Conservation (phyloP, 768 basidiomycete species). For the Saitozyma podzolica region DNA sequence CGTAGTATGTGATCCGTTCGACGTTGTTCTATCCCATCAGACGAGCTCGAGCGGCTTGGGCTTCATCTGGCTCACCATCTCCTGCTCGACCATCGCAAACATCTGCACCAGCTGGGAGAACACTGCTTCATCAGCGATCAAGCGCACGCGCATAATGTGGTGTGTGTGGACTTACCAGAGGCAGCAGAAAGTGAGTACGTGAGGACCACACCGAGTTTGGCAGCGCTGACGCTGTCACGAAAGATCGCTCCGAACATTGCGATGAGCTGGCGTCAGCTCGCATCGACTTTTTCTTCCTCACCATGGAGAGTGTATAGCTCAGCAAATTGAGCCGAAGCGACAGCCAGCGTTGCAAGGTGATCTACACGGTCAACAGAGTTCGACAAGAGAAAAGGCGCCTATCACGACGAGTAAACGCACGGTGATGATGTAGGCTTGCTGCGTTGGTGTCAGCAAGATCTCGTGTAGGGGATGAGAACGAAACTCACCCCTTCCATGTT, state of each 20-base stretch:
- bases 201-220: slow-evolving; percentile 66
- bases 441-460: slow-evolving; percentile 2
- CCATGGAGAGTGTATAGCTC: slow-evolving; percentile 66
- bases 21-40: slow-evolving; percentile 59
- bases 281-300: slow-evolving; percentile 2
- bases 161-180: slow-evolving; percentile 8
- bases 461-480: neutral
- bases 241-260: slow-evolving; percentile 68
- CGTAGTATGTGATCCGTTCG: slow-evolving; percentile 75
- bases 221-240: slow-evolving; percentile 60
- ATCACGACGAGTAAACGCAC: too few species aligned
- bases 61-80: slow-evolving; percentile 18
- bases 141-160: neutral
- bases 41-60: neutral
- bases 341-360: slow-evolving; percentile 57
- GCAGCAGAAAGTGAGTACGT: slow-evolving; percentile 56
- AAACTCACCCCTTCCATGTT: slow-evolving; percentile 31
- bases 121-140: neutral
- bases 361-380: slow-evolving; percentile 3
- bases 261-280: slow-evolving; percentile 57
- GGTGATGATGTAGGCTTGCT: slow-evolving; percentile 30
- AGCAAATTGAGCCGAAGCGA: slow-evolving; percentile 66
- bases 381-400: too few species aligned
- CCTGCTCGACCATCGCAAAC: slow-evolving; percentile 22
- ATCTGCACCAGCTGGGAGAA: slow-evolving; percentile 17